phyloP scores from a whole-genome alignment of 176 grass and related monocot genomes.

The Tillandsia leiboldiana region DNA sequence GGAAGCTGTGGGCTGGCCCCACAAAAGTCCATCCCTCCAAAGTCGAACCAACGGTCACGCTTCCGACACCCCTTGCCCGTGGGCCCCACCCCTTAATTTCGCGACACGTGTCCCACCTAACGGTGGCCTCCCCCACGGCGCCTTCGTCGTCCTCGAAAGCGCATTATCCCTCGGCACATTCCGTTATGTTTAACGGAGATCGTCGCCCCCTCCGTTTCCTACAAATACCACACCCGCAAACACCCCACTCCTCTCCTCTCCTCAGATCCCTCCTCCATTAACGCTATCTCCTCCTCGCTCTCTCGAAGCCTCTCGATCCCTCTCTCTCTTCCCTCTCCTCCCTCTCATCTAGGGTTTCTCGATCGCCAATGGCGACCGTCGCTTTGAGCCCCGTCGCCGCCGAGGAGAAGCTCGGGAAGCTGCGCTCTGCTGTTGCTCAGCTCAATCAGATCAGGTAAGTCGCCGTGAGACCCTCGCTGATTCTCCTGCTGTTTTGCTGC shows the following conservation, averaged over 20 bases:
- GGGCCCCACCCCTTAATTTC: no score
- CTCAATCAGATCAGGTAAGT: conserved; percentile 67
- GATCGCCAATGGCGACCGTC: conserved; percentile 9
- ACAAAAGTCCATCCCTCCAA: no score
- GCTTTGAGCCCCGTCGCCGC: conserved; percentile 9
- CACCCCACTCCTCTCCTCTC: neutral
- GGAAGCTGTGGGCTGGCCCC: no score
- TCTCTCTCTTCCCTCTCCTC: neutral
- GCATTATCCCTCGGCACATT: neutral
- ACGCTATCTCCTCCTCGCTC: neutral
- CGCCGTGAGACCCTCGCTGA: neutral
- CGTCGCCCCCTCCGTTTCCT: neutral
- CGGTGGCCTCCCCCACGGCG: neutral
- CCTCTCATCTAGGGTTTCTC: neutral
- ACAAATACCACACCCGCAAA: neutral
- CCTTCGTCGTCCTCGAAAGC: neutral
- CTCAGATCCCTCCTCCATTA: neutral
- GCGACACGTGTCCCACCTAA: no score
- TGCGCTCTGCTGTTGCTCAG: conserved; percentile 37
- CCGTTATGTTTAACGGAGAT: neutral
- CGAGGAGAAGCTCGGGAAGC: conserved; percentile 67
- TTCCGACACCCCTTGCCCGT: no score
- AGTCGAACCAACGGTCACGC: no score
- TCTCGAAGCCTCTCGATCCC: neutral
- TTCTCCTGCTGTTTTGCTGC: neutral